Evolutionary conservation across 306 rosid genomes (phyloP), one percentile per base, ranked within the genome.

Genomic region (Geum urbanum): DNA sequence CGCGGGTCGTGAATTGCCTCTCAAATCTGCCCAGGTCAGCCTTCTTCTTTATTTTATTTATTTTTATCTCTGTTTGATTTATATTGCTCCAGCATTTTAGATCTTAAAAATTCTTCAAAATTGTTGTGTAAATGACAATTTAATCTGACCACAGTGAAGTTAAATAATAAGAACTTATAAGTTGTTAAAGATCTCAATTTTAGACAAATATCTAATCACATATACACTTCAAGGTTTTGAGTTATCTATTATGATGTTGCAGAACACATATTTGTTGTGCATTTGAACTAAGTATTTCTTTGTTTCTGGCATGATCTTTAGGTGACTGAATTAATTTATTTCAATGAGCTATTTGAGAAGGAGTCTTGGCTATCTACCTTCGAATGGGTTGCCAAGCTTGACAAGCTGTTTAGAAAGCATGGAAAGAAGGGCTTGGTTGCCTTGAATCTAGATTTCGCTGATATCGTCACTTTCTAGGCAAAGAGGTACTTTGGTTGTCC

Each of bases 401-500:
- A 94, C 80, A 91, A 88, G 99, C 76, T 94, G 78, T 94, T 94
- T 61, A 97, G 99, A 79, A 94, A 94, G 87, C 97, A 96, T 77
- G 99, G 99, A 64, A 94, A 94, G 82, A 94, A 97, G 9, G 97
- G 99, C 79, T 87, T 94, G 84, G 99, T 94, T 70, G 99, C 99
- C 78, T 87, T 94, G 74, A 94, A 94, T 78, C 83, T 94, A 32
- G 91, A 94, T 76, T 84, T 87, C 65, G 88, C 99, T 50, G 88
- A 88, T 79, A 97, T 87, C 72, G 91, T 79, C 69, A 55, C 83
- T 37, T 94, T 94, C 96, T 94, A 11, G 97, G 96, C 79, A 94
- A 79, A 65, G 96, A 91, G 97, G 98, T 92, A 37, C 13, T 11
- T 69, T 48, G 3, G 15, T 8, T 24, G 9, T 43, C 19, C 18